These are phyloP conservation scores for Coleophoma crateriformis DNA, from an alignment of 2,329 filamentous ascomycete genomes.

Conservation along the genomic window DNA sequence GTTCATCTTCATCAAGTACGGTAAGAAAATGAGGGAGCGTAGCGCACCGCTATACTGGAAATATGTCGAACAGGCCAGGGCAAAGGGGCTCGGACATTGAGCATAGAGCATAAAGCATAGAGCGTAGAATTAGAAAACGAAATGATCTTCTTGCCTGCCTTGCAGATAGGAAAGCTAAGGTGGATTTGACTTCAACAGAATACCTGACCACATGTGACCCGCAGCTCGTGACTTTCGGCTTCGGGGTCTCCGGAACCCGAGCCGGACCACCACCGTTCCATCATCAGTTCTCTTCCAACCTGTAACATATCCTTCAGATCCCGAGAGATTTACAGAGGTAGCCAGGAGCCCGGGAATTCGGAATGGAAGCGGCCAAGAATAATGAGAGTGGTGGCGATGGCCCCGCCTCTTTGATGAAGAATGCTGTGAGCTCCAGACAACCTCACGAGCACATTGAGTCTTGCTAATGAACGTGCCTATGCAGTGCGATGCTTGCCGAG, in stretches of 20 bases:
- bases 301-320: neutral
- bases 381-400: neutral
- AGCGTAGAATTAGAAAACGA: too few relatives aligned
- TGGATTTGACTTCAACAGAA: too few relatives aligned
- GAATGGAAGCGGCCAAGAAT: neutral
- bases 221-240: neutral
- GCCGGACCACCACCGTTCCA: neutral
- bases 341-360: neutral
- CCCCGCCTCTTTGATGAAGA: neutral
- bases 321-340: neutral
- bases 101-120: neutral
- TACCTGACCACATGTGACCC: too few relatives aligned
- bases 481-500: neutral
- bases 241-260: neutral
- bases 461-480: neutral
- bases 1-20: constrained; percentile 15
- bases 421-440: neutral
- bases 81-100: constrained; percentile 15
- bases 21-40: constrained; percentile 10
- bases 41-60: constrained; percentile 14
- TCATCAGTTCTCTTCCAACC: neutral
- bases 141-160: too few relatives aligned
- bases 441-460: neutral
- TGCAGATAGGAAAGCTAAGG: too few relatives aligned
- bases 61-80: constrained; percentile 12